Evolutionary conservation across 108 stramenopile species (phyloP).

Genomic region (Hondaea fermentalgiana): DNA sequence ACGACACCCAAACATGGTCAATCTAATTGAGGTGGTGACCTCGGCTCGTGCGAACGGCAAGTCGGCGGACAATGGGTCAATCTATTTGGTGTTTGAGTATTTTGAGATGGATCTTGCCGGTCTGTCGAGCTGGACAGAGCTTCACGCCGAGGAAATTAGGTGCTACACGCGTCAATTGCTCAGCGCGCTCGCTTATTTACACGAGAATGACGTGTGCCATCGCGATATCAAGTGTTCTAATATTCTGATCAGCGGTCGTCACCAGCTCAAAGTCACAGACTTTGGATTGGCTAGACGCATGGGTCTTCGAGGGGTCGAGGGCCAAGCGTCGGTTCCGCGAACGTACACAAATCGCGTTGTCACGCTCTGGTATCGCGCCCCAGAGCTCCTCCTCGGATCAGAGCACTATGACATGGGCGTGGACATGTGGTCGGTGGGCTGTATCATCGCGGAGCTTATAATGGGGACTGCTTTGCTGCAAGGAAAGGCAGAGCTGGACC

Average conservation of each 20-base stretch:
- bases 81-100: slow-evolving; percentile 92
- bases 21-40: slow-evolving; percentile 76
- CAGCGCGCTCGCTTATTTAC: slow-evolving; percentile 63
- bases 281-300: slow-evolving; percentile 75
- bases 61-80: slow-evolving; percentile 30
- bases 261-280: slow-evolving; percentile 73
- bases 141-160: background rate
- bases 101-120: slow-evolving; percentile 78
- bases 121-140: slow-evolving; percentile 45
- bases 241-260: slow-evolving; percentile 61
- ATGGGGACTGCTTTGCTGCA: slow-evolving; percentile 81
- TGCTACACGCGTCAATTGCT: slow-evolving; percentile 55
- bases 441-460: slow-evolving; percentile 84
- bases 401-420: slow-evolving; percentile 66
- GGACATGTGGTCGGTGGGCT: slow-evolving; percentile 83
- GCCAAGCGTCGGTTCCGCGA: slow-evolving; percentile 25
- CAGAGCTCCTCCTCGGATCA: slow-evolving; percentile 78
- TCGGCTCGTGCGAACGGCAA: slow-evolving; percentile 63
- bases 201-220: slow-evolving; percentile 69
- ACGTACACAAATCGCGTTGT: slow-evolving; percentile 74
- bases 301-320: slow-evolving; percentile 31
- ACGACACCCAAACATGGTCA: slow-evolving; percentile 72
- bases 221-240: slow-evolving; percentile 85
- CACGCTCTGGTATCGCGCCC: slow-evolving; percentile 80
- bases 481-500: slow-evolving; percentile 81